phyloP scores from a whole-genome alignment of 257 asterid genomes.

The Nicotiana undulata region DNA sequence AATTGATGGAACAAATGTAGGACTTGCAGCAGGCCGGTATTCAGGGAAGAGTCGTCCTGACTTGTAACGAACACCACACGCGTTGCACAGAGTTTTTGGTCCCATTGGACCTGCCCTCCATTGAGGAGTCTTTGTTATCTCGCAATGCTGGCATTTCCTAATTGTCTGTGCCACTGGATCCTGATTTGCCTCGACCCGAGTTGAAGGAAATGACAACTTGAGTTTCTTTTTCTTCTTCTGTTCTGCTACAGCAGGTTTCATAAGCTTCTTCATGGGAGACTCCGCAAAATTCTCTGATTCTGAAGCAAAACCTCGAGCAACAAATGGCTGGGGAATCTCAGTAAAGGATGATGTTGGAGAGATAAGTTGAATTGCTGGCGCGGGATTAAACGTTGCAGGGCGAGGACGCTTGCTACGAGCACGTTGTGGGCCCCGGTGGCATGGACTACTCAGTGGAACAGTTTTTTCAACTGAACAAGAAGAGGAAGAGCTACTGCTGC shows the following conservation, averaged over 20 bases:
- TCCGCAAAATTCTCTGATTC: slow-evolving; percentile 36
- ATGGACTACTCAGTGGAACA: slow-evolving; percentile 35
- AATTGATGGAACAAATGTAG: slow-evolving; percentile 41
- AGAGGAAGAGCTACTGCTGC: slow-evolving; percentile 43
- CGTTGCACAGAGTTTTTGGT: slow-evolving; percentile 55
- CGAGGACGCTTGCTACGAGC: slow-evolving; percentile 93
- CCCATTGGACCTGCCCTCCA: slow-evolving; percentile 65
- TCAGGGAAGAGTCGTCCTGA: slow-evolving; percentile 53
- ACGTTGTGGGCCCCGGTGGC: slow-evolving; percentile 59
- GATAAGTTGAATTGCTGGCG: slow-evolving; percentile 31
- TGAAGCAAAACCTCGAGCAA: slow-evolving; percentile 21
- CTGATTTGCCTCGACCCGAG: slow-evolving; percentile 13
- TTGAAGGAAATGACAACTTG: slow-evolving; percentile 22
- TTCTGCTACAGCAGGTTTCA: slow-evolving; percentile 20
- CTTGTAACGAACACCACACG: slow-evolving; percentile 56
- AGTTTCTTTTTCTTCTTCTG: slow-evolving; percentile 56
- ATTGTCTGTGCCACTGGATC: slow-evolving; percentile 28
- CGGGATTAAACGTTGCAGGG: slow-evolving; percentile 55
- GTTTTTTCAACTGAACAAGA: slow-evolving; percentile 38
- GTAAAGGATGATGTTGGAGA: too few species aligned
- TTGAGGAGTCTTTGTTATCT: slow-evolving; percentile 57
- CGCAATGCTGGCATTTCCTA: slow-evolving; percentile 53
- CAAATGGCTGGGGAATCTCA: slow-evolving; percentile 12
- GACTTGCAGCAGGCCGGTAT: slow-evolving; percentile 57
- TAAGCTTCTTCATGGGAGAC: slow-evolving; percentile 26